phyloP scores from a whole-genome alignment of 1,284 basidiomycete genomes.

The Mycosarcoma mackinlayi region DNA sequence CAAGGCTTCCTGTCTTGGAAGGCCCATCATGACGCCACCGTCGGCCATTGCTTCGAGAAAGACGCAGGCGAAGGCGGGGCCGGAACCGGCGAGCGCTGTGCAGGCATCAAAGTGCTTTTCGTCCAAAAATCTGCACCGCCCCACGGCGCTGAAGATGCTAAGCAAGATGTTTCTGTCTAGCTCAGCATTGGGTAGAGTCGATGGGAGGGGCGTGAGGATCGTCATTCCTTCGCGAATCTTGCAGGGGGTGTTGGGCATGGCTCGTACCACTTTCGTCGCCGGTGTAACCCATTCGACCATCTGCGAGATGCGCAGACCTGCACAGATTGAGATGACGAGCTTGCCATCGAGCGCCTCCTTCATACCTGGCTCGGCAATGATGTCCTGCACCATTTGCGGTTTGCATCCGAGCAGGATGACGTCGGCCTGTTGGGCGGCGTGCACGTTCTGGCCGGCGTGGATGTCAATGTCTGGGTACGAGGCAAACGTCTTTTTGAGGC shows the following conservation, averaged over 20 bases:
- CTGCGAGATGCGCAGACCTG: constrained; percentile 89
- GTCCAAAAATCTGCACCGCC: constrained; percentile 62
- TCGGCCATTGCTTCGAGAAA: constrained; percentile 99
- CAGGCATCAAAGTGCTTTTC: constrained; percentile 88
- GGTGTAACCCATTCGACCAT: constrained; percentile 79
- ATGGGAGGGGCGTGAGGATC: constrained; percentile 59
- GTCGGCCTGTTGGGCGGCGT: constrained; percentile 79
- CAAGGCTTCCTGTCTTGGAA: constrained; percentile 90
- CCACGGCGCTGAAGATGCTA: constrained; percentile 64
- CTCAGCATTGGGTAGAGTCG: constrained; percentile 34
- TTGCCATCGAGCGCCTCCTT: constrained; percentile 86
- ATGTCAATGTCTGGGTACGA: constrained; percentile 75
- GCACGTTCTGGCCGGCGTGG: constrained; percentile 75
- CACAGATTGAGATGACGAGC: constrained; percentile 93
- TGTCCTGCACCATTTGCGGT: constrained; percentile 84
- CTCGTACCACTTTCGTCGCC: constrained; percentile 86
- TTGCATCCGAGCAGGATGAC: constrained; percentile 80
- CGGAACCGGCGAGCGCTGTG: constrained; percentile 93
- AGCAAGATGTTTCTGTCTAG: constrained; percentile 55
- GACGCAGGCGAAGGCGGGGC: constrained; percentile 95
- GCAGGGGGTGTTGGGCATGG: constrained; percentile 99
- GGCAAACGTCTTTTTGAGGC: constrained; percentile 76
- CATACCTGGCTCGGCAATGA: constrained; percentile 84
- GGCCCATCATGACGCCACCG: constrained; percentile 99
- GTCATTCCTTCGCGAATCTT: constrained; percentile 72